A percentile compares a stretch with the other conserved stretches of the same genome.
These are phyloP conservation scores for Apiospora arundinis DNA, from an alignment of 2,329 filamentous ascomycete genomes.

Conservation along the genomic window DNA sequence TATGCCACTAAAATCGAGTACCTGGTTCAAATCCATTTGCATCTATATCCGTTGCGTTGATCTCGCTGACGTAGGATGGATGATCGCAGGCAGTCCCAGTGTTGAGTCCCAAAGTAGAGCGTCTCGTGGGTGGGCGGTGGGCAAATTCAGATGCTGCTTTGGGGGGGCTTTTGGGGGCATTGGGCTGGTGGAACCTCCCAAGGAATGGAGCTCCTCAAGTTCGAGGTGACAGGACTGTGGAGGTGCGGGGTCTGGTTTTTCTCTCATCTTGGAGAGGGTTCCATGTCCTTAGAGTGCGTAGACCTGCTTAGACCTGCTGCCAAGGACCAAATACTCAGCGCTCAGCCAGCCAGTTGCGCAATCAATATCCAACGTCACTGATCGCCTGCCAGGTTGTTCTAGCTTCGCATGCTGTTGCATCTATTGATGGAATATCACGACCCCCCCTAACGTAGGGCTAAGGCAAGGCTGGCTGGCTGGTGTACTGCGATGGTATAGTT, in stretches of 20 bases:
- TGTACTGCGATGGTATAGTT: not conserved
- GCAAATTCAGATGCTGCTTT: not conserved
- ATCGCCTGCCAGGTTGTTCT: slow-evolving; percentile 7
- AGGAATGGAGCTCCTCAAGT: slow-evolving; percentile 7
- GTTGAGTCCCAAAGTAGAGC: slow-evolving; percentile 5
- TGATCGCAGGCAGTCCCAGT: slow-evolving; percentile 1
- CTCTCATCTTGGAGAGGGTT: slow-evolving; percentile 1
- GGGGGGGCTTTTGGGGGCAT: not conserved
- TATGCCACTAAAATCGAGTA: too few species aligned
- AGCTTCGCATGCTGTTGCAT: slow-evolving; percentile 6
- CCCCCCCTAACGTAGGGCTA: not conserved
- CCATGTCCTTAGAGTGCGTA: not conserved
- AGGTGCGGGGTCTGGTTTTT: slow-evolving; percentile 14
- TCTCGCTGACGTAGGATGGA: slow-evolving; percentile 1
- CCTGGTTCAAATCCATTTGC: too few species aligned
- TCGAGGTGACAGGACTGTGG: slow-evolving; percentile 1
- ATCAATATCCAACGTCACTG: slow-evolving; percentile 5
- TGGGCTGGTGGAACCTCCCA: slow-evolving; percentile 6
- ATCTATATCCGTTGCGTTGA: too few species aligned
- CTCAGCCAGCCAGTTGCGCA: not conserved
- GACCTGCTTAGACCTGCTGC: not conserved
- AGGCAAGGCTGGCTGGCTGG: too few species aligned
- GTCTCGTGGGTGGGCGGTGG: slow-evolving; percentile 1
- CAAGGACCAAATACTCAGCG: not conserved
- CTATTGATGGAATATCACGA: not conserved